phyloP scores from a whole-genome alignment of 2,329 filamentous ascomycete genomes.

The Paecilomyces niveus region DNA sequence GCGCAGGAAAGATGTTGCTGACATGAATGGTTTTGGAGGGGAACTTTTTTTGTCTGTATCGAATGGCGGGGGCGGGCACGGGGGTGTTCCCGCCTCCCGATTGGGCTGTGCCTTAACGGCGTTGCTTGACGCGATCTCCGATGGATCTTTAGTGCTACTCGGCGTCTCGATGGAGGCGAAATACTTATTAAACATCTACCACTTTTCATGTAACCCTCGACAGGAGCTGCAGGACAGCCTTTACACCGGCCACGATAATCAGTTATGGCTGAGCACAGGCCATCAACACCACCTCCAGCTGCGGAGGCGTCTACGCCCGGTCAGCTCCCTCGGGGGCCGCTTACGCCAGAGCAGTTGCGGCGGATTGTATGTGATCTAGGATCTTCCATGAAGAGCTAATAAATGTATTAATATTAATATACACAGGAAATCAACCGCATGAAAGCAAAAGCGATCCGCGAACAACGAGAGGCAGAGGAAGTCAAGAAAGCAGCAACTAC shows the following conservation, averaged over 20 bases:
- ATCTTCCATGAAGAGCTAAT: neutral
- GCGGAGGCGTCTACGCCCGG: constrained; percentile 1
- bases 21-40: neutral
- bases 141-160: too few relatives aligned
- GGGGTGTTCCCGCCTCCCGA: neutral
- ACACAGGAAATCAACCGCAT: constrained; percentile 76
- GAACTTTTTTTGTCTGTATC: neutral
- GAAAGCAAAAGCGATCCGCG: constrained; percentile 77
- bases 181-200: neutral
- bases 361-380: constrained; percentile 41
- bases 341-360: constrained; percentile 56
- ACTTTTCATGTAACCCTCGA: neutral
- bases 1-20: constrained; percentile 7
- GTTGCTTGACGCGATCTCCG: neutral
- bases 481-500: constrained; percentile 30
- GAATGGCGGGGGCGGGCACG: neutral
- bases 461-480: constrained; percentile 61
- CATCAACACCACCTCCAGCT: constrained; percentile 7
- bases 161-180: neutral
- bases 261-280: constrained; percentile 3
- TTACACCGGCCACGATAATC: neutral
- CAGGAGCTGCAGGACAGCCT: neutral
- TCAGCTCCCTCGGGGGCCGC: constrained; percentile 35
- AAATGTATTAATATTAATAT: constrained; percentile 7
- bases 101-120: neutral